These are phyloP conservation scores for Periconia digitata DNA, from an alignment of 2,329 filamentous ascomycete species.

Conservation along the genomic window DNA sequence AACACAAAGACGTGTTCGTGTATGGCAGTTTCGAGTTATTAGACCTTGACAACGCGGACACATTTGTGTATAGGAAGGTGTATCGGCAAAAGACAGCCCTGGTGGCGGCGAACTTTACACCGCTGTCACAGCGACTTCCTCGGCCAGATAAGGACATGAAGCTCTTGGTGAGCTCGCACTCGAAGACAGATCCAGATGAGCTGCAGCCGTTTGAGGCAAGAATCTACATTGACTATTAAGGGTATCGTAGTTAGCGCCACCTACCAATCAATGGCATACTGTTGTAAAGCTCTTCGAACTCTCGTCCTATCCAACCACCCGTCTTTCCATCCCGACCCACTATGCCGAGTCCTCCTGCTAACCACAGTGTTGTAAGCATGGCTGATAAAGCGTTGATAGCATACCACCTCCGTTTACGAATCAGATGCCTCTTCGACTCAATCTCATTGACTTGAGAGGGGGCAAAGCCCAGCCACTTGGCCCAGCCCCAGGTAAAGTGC, in stretches of 20 bases:
- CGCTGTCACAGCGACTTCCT: constrained; percentile 14
- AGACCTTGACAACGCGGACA: constrained; percentile 52
- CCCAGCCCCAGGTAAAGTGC: constrained; percentile 82
- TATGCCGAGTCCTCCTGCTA: constrained; percentile 76
- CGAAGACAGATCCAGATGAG: constrained; percentile 17
- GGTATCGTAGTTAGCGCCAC: constrained; percentile 47
- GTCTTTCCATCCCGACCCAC: constrained; percentile 71
- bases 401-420: constrained; percentile 69
- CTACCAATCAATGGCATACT: constrained; percentile 59
- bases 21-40: constrained; percentile 66
- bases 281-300: constrained; percentile 75
- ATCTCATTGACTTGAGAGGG: constrained; percentile 57
- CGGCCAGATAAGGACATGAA: constrained; percentile 18
- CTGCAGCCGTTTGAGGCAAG: constrained; percentile 42
- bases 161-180: constrained; percentile 51
- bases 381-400: constrained; percentile 66
- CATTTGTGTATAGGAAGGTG: constrained; percentile 55
- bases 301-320: constrained; percentile 75
- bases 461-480: constrained; percentile 74
- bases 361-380: constrained; percentile 68
- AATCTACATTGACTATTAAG: constrained; percentile 37
- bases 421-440: constrained; percentile 52
- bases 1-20: constrained; percentile 63
- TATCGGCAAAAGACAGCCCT: constrained; percentile 34
- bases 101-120: constrained; percentile 45